These are phyloP conservation scores for Prunus mume DNA, from an alignment of 306 rosid genomes.

Conservation along the genomic window DNA sequence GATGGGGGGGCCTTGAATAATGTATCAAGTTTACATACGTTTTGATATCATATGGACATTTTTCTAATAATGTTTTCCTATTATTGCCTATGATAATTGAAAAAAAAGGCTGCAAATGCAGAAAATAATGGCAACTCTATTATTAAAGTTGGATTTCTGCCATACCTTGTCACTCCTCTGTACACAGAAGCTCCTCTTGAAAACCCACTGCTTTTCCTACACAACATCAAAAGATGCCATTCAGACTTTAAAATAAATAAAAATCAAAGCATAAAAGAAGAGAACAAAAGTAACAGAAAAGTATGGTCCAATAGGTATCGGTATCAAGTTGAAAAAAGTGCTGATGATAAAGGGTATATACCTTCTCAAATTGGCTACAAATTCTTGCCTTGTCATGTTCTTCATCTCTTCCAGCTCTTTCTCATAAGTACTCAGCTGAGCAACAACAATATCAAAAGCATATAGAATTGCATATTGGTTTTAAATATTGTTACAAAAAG, in stretches of 20 bases:
- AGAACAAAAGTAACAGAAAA: neutral
- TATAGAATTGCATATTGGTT: neutral
- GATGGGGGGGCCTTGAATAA: slow-evolving; percentile 2
- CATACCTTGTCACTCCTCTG: slow-evolving; percentile 99
- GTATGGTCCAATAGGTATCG: slow-evolving; percentile 12
- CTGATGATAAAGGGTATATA: slow-evolving; percentile 13
- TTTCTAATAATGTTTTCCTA: slow-evolving; percentile 27
- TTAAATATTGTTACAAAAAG: no score
- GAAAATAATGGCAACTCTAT: slow-evolving; percentile 48
- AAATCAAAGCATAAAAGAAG: neutral
- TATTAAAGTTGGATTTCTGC: slow-evolving; percentile 40
- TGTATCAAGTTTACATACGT: neutral
- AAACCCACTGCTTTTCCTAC: slow-evolving; percentile 99
- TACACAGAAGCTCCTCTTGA: slow-evolving; percentile 99
- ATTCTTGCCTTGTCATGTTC: slow-evolving; percentile 92
- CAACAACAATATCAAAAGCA: slow-evolving; percentile 4
- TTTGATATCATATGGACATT: neutral
- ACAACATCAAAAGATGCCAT: slow-evolving; percentile 4
- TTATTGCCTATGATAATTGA: slow-evolving; percentile 33
- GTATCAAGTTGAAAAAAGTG: neutral
- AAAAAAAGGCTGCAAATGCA: slow-evolving; percentile 52
- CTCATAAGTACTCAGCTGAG: slow-evolving; percentile 76
- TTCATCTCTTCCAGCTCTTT: slow-evolving; percentile 95
- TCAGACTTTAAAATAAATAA: neutral
- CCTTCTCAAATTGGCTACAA: slow-evolving; percentile 98